phyloP scores from a whole-genome alignment of 2,329 filamentous ascomycete genomes.

The Gnomoniopsis sp. region DNA sequence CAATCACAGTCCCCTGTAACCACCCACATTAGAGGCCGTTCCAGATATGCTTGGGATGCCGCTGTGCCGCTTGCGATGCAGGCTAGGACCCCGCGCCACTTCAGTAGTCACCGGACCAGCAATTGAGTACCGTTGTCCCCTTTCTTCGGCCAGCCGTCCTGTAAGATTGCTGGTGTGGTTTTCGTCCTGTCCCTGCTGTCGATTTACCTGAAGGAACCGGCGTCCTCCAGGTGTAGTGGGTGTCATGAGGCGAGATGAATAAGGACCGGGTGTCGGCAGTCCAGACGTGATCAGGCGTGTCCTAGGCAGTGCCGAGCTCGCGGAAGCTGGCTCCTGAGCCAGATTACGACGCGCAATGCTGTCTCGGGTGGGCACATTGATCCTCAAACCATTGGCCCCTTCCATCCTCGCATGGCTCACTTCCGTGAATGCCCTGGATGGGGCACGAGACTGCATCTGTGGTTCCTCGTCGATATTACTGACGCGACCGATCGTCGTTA shows the following conservation, averaged over 20 bases:
- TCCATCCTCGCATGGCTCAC: conserved; percentile 32
- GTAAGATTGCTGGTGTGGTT: conserved; percentile 31
- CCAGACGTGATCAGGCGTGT: conserved; percentile 50
- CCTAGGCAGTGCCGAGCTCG: conserved; percentile 48
- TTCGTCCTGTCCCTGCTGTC: conserved; percentile 27
- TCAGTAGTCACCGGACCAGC: conserved; percentile 35
- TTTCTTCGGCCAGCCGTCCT: conserved; percentile 38
- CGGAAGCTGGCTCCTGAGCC: conserved; percentile 32
- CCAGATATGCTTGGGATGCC: conserved; percentile 36
- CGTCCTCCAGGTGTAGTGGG: conserved; percentile 38
- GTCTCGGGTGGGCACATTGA: conserved; percentile 33
- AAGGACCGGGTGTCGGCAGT: conserved; percentile 27
- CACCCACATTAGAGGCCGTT: conserved; percentile 36
- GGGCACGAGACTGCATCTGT: conserved; percentile 48
- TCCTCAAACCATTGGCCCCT: conserved; percentile 35
- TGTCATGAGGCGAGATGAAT: conserved; percentile 38
- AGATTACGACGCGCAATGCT: conserved; percentile 2
- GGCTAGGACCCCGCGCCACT: conserved; percentile 42
- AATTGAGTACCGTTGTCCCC: conserved; percentile 42
- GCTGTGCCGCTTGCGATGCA: conserved; percentile 43
- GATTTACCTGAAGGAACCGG: conserved; percentile 43
- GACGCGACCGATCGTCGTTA: conserved; percentile 27
- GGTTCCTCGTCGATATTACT: conserved; percentile 45
- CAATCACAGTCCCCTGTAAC: conserved; percentile 39
- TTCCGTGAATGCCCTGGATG: conserved; percentile 58